Evolutionary conservation across 2,329 filamentous ascomycete species (phyloP), one percentile per base, ranked within the genome.

Genomic region (Aspergillus spinulosporus): DNA sequence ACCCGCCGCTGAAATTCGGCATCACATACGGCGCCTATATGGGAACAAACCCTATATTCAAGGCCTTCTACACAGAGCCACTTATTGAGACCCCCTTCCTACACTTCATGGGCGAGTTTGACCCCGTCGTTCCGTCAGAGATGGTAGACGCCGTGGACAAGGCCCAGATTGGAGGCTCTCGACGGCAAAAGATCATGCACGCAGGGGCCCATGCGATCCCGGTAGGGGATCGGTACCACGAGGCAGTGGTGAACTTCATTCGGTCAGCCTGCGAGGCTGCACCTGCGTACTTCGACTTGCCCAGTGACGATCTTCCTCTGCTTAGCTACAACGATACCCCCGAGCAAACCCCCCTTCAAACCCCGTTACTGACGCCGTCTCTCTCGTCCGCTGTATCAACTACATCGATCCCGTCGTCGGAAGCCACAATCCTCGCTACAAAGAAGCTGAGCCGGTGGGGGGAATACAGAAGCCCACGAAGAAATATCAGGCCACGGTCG

Each of bases 11-110:
- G 28, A 46, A 46, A 14, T 46, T 46, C 29, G 44, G 44, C 29
- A 46, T 46, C 28, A 46, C 44, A 12, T 46, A 46, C 44, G 44
- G 44, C 12, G 44, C 44, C 12, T 46, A 46, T 9, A 46, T 46
- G 44, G 44, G 44, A 3, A 28, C n/a, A 0, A 32, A 15, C 28
- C 44, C 44, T 6, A 12, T 46, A 6, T 46, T 46, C 44, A 9
- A 31, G 1, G 44, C 44, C 5, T 46, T 46, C 29, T 46, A 46
- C 29, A 5, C 9, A 5, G 29, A 46, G 4, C 44, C 44, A 5
- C n/a, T 46, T n/a, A 34, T 46, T 29, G 28, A 46, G n/a, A 46
- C 44, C 1, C 44, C 44, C 1, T 46, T 46, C 44, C 28, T 46
- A 1, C 44, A 46, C 29, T 46, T 46, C 29, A 46, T 46, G 44